Conservation (phyloP, 352 stramenopile species). For the Nothophytophthora sp. region DNA sequence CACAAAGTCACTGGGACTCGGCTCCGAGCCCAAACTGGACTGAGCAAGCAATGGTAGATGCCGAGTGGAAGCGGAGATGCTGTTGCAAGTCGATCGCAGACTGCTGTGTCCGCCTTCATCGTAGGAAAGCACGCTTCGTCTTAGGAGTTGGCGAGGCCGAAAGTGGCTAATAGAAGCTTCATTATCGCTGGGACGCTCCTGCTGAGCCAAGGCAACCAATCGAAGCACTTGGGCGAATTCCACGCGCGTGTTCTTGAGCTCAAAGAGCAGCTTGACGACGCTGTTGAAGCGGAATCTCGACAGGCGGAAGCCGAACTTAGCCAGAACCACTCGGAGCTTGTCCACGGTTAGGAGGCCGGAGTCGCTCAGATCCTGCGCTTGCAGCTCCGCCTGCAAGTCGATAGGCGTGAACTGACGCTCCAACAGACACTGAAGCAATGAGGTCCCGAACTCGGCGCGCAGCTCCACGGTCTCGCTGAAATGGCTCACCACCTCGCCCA, state of each 20-base stretch:
- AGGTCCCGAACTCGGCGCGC: slow-evolving; percentile 47
- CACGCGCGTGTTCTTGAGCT: slow-evolving; percentile 35
- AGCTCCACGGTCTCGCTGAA: slow-evolving; percentile 65
- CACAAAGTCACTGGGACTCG: slow-evolving; percentile 26
- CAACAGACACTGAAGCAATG: slow-evolving; percentile 29
- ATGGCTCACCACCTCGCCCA: slow-evolving; percentile 58
- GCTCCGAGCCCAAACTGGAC: slow-evolving; percentile 19
- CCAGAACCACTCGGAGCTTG: slow-evolving; percentile 38
- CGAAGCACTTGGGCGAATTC: slow-evolving; percentile 50
- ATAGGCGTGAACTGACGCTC: slow-evolving; percentile 14
- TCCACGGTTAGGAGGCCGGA: slow-evolving; percentile 47
- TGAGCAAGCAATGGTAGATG: slow-evolving; percentile 23
- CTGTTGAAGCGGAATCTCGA: slow-evolving; percentile 67
- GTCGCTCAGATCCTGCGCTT: slow-evolving; percentile 23
- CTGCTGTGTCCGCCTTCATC: slow-evolving; percentile 1
- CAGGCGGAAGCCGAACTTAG: slow-evolving; percentile 42
- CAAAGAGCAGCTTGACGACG: slow-evolving; percentile 55
- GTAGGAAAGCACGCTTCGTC: slow-evolving; percentile 11
- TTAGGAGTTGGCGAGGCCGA: slow-evolving; percentile 24
- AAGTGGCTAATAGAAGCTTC: not conserved
- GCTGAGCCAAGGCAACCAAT: slow-evolving; percentile 33
- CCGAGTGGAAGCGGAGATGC: slow-evolving; percentile 1
- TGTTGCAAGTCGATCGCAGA: slow-evolving; percentile 2
- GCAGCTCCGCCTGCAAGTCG: slow-evolving; percentile 37
- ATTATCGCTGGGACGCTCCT: slow-evolving; percentile 4